A percentile compares a stretch with the other conserved stretches of the same genome.
Evolutionary conservation across 192 early-diverging fungal genomes (phyloP).

Genomic region (Backusella macrospora): DNA sequence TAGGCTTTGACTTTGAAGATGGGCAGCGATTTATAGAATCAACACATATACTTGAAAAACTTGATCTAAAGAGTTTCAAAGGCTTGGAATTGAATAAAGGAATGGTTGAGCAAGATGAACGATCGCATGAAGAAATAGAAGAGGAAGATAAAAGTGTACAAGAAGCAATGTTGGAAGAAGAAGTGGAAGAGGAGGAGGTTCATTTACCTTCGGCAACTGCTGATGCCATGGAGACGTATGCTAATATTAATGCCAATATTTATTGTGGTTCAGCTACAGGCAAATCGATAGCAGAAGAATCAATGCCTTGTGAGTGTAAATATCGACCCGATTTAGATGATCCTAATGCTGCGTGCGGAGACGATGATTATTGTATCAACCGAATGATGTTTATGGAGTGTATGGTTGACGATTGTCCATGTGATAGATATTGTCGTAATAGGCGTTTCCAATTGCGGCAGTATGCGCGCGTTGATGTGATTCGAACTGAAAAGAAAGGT

Average conservation of each 20-base stretch:
- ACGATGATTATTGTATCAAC: conserved; percentile 90
- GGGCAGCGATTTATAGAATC: neutral
- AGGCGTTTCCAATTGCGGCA: conserved; percentile 86
- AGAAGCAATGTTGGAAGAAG: neutral
- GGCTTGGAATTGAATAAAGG: neutral
- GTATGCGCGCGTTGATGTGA: conserved; percentile 85
- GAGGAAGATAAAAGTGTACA: neutral
- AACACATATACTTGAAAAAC: neutral
- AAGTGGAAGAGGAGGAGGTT: neutral
- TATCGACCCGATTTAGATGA: conserved; percentile 64
- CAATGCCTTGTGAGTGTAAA: conserved; percentile 79
- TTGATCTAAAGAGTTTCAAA: conserved; percentile 1
- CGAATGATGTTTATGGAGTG: conserved; percentile 91
- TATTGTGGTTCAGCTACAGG: conserved; percentile 74
- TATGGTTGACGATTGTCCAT: conserved; percentile 84
- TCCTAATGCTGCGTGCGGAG: conserved; percentile 83
- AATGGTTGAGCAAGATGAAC: neutral
- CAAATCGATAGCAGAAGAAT: conserved; percentile 67
- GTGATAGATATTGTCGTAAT: conserved; percentile 87
- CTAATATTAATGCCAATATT: conserved; percentile 69
- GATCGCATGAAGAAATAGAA: neutral
- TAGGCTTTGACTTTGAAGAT: conserved; percentile 2
- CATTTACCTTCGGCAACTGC: conserved; percentile 43
- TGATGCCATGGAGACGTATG: conserved; percentile 63
- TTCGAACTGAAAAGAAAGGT: conserved; percentile 91